Conservation (phyloP, 192 early-diverging fungal genomes). For the Gigaspora rosea region DNA sequence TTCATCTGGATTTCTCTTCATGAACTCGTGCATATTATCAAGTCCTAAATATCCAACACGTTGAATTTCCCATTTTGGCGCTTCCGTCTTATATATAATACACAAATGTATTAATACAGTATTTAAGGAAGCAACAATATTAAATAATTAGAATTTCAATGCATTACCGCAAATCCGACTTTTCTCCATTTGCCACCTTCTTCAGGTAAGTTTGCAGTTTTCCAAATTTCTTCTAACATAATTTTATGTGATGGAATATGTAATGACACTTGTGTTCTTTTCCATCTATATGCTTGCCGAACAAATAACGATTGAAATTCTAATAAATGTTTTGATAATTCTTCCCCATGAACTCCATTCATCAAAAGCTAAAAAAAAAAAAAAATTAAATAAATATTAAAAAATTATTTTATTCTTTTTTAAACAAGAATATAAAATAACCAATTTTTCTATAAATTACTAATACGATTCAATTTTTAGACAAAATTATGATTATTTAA, state of each 20-base stretch:
- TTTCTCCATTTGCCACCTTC: conserved; percentile 60
- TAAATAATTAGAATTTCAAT: conserved; percentile 1
- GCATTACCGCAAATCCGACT: conserved; percentile 65
- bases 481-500: conserved; percentile 23
- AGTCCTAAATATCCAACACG: conserved; percentile 66
- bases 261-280: conserved; percentile 50
- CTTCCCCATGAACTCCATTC: conserved; percentile 60
- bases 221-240: conserved; percentile 59
- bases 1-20: conserved; percentile 40
- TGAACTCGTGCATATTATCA: conserved; percentile 63
- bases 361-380: conserved; percentile 40
- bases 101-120: conserved; percentile 20
- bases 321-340: conserved; percentile 58
- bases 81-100: conserved; percentile 49
- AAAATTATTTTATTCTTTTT: neutral
- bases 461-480: no score
- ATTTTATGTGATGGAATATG: conserved; percentile 53
- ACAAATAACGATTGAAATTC: conserved; percentile 69
- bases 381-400: neutral
- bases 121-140: neutral
- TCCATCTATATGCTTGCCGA: conserved; percentile 54
- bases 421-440: no score
- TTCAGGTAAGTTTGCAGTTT: conserved; percentile 44
- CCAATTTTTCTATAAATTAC: neutral
- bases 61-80: conserved; percentile 60